Conservation (phyloP, 805 yeast genomes). For the Groenewaldozyma salmanticensis region DNA sequence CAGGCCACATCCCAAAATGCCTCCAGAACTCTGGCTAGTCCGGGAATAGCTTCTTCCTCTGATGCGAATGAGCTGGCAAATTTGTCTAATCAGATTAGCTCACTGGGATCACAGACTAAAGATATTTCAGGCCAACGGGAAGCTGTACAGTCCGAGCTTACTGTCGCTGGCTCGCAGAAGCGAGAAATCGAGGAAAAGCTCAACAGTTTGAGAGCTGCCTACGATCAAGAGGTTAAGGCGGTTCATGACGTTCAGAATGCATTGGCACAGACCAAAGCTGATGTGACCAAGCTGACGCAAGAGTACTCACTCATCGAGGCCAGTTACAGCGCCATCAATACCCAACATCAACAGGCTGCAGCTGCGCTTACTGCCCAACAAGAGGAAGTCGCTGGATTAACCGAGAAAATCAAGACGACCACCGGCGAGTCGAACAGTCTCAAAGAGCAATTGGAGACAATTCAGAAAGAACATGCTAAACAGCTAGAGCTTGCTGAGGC, state of each 20-base stretch:
- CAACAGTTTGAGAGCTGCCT: slow-evolving; percentile 51
- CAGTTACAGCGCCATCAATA: slow-evolving; percentile 57
- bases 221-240: slow-evolving; percentile 69
- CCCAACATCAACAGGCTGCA: slow-evolving; percentile 53
- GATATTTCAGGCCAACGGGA: slow-evolving; percentile 59
- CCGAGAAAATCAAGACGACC: slow-evolving; percentile 55
- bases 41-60: slow-evolving; percentile 41
- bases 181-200: slow-evolving; percentile 67
- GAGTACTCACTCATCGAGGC: slow-evolving; percentile 75
- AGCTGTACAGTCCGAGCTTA: slow-evolving; percentile 68
- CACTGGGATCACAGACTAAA: slow-evolving; percentile 67
- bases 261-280: slow-evolving; percentile 49
- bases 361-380: slow-evolving; percentile 56
- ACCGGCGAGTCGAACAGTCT: slow-evolving; percentile 59
- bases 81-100: slow-evolving; percentile 71
- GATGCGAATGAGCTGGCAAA: slow-evolving; percentile 84
- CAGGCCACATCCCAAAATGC: slow-evolving; percentile 20
- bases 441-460: slow-evolving; percentile 44
- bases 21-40: too few species aligned
- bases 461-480: slow-evolving; percentile 47
- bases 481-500: slow-evolving; percentile 36
- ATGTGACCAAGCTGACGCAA: slow-evolving; percentile 58
- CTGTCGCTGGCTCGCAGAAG: slow-evolving; percentile 56
- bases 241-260: slow-evolving; percentile 62
- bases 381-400: slow-evolving; percentile 51